Evolutionary conservation across 495 filamentous ascomycete species (phyloP).

Genomic region (Neurospora cerealis): DNA sequence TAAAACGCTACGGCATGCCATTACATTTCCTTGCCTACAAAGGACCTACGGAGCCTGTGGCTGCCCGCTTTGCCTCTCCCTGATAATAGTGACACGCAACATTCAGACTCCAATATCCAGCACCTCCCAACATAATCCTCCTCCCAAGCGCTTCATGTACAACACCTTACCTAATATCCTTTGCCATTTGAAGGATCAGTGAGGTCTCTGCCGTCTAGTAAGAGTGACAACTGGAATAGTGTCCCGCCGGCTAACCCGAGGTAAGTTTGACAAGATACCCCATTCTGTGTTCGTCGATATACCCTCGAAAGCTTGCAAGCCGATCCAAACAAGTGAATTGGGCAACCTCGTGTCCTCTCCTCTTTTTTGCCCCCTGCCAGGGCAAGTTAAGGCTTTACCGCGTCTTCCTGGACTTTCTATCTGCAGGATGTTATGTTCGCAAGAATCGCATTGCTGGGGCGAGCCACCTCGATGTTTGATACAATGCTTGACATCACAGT

Average conservation of each 20-base stretch:
- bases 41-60: background rate
- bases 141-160: background rate
- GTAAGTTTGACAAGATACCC: background rate
- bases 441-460: background rate
- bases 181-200: background rate
- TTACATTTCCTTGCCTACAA: background rate
- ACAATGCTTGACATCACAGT: background rate
- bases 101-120: background rate
- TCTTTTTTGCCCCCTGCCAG: background rate
- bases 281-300: background rate
- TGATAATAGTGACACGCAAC: background rate
- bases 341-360: background rate
- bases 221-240: background rate
- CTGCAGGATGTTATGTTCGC: background rate
- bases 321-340: background rate
- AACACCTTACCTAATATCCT: background rate
- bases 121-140: background rate
- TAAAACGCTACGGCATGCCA: background rate
- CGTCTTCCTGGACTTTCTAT: background rate
- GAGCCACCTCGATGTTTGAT: background rate
- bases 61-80: background rate
- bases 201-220: background rate
- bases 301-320: background rate
- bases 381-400: background rate
- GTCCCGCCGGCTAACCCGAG: background rate